These are phyloP conservation scores for Claviceps sp. DNA, from an alignment of 2,329 filamentous ascomycete species.

Conservation along the genomic window DNA sequence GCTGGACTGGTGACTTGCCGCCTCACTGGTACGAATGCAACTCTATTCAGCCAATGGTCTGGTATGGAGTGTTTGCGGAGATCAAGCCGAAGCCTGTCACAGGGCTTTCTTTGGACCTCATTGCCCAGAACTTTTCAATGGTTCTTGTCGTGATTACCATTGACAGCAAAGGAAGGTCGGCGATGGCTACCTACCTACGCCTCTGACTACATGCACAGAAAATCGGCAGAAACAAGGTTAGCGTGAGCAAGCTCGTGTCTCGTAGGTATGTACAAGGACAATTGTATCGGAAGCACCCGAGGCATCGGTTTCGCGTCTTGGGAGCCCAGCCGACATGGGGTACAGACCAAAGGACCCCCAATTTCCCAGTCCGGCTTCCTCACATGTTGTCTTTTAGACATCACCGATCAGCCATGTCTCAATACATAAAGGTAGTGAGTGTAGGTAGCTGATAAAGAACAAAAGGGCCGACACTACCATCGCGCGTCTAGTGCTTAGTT, in stretches of 20 bases:
- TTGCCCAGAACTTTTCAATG: background rate
- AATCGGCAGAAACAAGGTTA: background rate
- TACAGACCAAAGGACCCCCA: background rate
- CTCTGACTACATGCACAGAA: background rate
- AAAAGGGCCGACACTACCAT: background rate
- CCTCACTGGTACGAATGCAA: slow-evolving; percentile 10
- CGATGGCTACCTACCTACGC: background rate
- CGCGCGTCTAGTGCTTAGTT: background rate
- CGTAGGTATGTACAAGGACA: background rate
- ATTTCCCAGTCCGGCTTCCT: background rate
- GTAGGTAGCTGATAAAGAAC: background rate
- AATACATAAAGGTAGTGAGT: background rate
- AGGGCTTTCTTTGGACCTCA: background rate
- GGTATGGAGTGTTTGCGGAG: background rate
- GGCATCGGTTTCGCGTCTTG: too few species aligned
- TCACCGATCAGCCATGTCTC: background rate
- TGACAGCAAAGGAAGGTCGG: background rate
- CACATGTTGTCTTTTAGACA: background rate
- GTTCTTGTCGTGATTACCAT: background rate
- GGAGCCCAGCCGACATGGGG: background rate
- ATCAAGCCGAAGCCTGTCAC: background rate
- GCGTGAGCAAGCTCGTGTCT: background rate
- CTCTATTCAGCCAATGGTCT: slow-evolving; percentile 8
- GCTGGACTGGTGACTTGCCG: slow-evolving; percentile 7
- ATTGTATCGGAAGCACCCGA: background rate